Percentiles rank a stretch among this genome's conserved stretches.
These are phyloP conservation scores for Venturia asperata DNA, from an alignment of 2,329 filamentous ascomycete species.

Conservation along the genomic window DNA sequence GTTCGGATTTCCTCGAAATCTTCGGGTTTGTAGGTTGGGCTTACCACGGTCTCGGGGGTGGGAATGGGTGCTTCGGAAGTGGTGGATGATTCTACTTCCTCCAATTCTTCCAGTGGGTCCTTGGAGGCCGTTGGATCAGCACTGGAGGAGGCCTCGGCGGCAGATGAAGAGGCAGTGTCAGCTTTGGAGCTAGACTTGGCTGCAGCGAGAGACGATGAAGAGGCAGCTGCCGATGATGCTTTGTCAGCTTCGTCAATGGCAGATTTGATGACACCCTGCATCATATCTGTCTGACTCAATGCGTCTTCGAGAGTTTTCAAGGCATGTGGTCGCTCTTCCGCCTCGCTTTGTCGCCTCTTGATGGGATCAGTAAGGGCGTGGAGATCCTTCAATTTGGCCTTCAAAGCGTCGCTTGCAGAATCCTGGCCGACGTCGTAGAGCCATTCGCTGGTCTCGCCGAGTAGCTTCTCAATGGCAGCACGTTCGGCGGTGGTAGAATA, in stretches of 20 bases:
- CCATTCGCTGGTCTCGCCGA: conserved; percentile 74
- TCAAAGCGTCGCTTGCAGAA: conserved; percentile 67
- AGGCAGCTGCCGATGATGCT: conserved; percentile 23
- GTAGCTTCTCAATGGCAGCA: conserved; percentile 57
- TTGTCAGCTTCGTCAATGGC: conserved; percentile 43
- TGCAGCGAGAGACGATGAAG: conserved; percentile 22
- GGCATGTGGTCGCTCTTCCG: conserved; percentile 60
- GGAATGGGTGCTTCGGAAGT: conserved; percentile 35
- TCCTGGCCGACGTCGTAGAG: conserved; percentile 78
- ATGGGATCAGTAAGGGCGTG: conserved; percentile 73
- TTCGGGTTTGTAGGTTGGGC: conserved; percentile 58
- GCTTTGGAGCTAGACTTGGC: conserved; percentile 37
- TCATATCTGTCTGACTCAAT: conserved; percentile 59
- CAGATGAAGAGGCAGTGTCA: conserved; percentile 13
- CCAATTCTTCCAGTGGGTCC: conserved; percentile 60
- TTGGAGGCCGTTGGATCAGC: conserved; percentile 36
- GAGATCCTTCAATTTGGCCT: conserved; percentile 67
- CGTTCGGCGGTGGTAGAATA: conserved; percentile 50
- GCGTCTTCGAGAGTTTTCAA: conserved; percentile 66
- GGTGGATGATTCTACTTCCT: conserved; percentile 56
- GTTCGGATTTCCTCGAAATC: conserved; percentile 63
- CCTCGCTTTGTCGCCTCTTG: conserved; percentile 66
- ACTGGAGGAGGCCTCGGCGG: conserved; percentile 1
- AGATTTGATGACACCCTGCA: conserved; percentile 66
- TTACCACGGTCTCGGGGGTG: conserved; percentile 46